These are phyloP conservation scores for Athelia sp. DNA, from an alignment of 1,284 basidiomycete species.

Conservation along the genomic window DNA sequence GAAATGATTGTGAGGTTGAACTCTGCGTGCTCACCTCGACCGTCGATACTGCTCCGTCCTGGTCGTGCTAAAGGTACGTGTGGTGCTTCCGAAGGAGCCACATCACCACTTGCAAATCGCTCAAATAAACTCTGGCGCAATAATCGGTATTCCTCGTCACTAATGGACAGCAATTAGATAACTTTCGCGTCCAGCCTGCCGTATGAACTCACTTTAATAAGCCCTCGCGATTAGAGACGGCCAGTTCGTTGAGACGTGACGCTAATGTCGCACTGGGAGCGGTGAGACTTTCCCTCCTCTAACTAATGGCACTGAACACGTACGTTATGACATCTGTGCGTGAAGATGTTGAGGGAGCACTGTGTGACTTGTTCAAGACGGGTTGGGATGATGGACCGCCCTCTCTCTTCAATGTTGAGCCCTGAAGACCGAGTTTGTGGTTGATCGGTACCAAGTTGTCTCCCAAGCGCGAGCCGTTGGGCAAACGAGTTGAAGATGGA, in stretches of 20 bases:
- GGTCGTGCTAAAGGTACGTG: conserved; percentile 43
- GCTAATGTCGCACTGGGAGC: conserved; percentile 60
- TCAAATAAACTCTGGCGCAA: conserved; percentile 75
- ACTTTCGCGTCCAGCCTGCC: conserved; percentile 1
- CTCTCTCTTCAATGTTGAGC: neutral
- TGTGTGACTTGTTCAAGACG: neutral
- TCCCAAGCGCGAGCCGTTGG: neutral
- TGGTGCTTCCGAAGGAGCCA: conserved; percentile 54
- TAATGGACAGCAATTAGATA: conserved; percentile 22
- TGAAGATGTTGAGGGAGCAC: neutral
- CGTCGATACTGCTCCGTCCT: conserved; percentile 23
- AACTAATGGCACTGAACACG: conserved; percentile 25
- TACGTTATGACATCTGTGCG: conserved; percentile 64
- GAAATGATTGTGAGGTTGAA: neutral
- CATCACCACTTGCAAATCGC: conserved; percentile 52
- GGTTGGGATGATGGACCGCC: conserved; percentile 12
- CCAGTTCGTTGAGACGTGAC: conserved; percentile 70
- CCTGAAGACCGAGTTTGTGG: neutral
- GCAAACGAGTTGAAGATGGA: conserved; percentile 23
- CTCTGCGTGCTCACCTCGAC: conserved; percentile 23
- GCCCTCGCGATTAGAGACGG: conserved; percentile 71
- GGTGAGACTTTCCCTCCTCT: neutral
- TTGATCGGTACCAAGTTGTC: neutral
- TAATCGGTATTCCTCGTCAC: conserved; percentile 74
- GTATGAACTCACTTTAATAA: conserved; percentile 56